Evolutionary conservation across 2,329 filamentous ascomycete species (phyloP), one percentile per base, ranked within the genome.

Genomic region (Ceratocystis papillata): DNA sequence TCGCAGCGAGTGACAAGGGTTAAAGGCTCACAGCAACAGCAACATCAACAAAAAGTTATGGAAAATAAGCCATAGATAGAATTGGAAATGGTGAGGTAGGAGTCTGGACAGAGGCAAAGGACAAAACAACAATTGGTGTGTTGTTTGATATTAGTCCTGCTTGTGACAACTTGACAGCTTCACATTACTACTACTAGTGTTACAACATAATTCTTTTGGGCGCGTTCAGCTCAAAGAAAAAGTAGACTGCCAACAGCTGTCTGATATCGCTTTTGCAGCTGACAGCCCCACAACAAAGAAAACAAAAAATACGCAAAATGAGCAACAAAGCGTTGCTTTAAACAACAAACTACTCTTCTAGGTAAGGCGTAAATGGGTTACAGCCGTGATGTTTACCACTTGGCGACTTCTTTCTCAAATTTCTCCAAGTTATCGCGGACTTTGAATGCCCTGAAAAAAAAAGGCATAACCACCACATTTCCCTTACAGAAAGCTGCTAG

Each of bases 271-370:
- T 2, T 2, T 28, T 28, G 3, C 63, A 65, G 63, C 50, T 63
- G 66, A 25, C 50, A 33, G 55, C 55, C 55, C 55, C 55, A 59
- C 55, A 12, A 4, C 33, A 69, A 70, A 70, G 64, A 75, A 76
- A 74, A 74, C 74, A 76, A 68, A 68, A 65, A 69, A 64, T 69
- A 66, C 74, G 76, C 67, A 68, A 63, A 69, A 62, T 68, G 63
- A 61, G 28, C 22, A 53, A 30, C 17, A 59, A 25, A 37, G 62
- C 66, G 66, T 65, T 67, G 63, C 66, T 61, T 60, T 61, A 65
- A 64, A 67, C 63, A 67, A 67, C 66, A 67, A 63, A 37, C 28
- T 44, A 44, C 46, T 57, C 17, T 57, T 62, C 60, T 53, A 44
- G 46, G 65, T 60, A 57, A 30, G 44, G 64, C 20, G 7, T 33